Evolutionary conservation across 129 eudicot genomes (phyloP).

Genomic region (Logfia minima): DNA sequence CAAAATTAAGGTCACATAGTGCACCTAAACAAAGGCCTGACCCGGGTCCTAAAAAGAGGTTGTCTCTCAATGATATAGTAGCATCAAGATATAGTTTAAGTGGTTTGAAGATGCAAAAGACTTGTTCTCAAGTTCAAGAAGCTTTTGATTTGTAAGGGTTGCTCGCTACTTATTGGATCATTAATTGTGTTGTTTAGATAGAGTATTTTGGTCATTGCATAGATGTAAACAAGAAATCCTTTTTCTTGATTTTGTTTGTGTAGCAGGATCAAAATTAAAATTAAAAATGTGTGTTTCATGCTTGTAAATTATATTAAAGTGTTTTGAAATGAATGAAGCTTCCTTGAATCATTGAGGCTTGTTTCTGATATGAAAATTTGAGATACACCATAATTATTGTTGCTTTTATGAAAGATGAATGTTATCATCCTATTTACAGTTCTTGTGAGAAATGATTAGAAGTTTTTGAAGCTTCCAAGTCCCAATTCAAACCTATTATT

Average conservation of each 20-base stretch:
- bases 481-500: conserved; percentile 19
- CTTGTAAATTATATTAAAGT: conserved; percentile 41
- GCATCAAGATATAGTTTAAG: conserved; percentile 83
- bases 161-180: conserved; percentile 20
- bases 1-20: conserved; percentile 82
- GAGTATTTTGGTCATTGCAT: conserved; percentile 35
- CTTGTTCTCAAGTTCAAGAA: conserved; percentile 63
- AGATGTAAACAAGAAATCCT: conserved; percentile 37
- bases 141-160: conserved; percentile 35
- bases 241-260: conserved; percentile 38
- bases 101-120: conserved; percentile 84
- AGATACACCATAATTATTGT: background rate
- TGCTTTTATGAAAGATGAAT: conserved; percentile 1
- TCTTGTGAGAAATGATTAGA: conserved; percentile 37
- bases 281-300: conserved; percentile 33
- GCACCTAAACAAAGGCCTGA: conserved; percentile 94
- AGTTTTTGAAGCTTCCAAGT: conserved; percentile 27
- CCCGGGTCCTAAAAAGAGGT: conserved; percentile 56
- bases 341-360: conserved; percentile 24
- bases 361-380: background rate
- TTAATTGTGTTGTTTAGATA: conserved; percentile 17
- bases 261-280: conserved; percentile 29
- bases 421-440: background rate
- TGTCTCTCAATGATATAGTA: conserved; percentile 74
- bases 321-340: conserved; percentile 30